Evolutionary conservation across 2,329 filamentous ascomycete genomes (phyloP).

Genomic region (Cercospora sp.): DNA sequence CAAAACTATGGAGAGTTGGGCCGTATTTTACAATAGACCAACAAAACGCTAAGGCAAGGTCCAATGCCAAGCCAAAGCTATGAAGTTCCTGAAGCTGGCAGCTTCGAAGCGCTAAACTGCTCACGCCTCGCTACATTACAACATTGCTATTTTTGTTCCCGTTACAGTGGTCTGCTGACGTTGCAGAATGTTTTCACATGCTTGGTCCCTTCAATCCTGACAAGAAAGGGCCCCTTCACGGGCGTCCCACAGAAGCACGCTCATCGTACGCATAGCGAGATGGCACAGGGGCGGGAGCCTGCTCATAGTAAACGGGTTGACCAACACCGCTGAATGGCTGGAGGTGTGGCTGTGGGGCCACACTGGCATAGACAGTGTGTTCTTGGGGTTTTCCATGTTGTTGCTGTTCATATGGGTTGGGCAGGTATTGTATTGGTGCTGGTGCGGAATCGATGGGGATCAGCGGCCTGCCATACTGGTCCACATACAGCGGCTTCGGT

Average conservation of each 20-base stretch:
- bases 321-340: slow-evolving; percentile 23
- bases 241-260: slow-evolving; percentile 24
- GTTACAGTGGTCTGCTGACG: background rate
- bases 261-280: slow-evolving; percentile 25
- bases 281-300: slow-evolving; percentile 3
- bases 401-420: slow-evolving; percentile 33
- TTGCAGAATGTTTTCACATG: background rate
- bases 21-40: background rate
- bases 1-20: background rate
- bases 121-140: background rate
- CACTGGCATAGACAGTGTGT: slow-evolving; percentile 23
- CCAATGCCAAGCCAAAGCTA: background rate
- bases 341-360: slow-evolving; percentile 15
- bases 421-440: slow-evolving; percentile 32
- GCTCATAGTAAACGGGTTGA: slow-evolving; percentile 21
- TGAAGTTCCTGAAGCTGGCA: background rate
- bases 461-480: slow-evolving; percentile 36
- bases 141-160: background rate
- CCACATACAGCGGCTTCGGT: slow-evolving; percentile 36
- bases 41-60: background rate
- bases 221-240: background rate
- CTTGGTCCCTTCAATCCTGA: background rate
- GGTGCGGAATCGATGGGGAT: slow-evolving; percentile 33
- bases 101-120: background rate
- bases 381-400: slow-evolving; percentile 20